Evolutionary conservation across 208 protist genomes (phyloP).

Genomic region (Acanthamoeba royreba): DNA sequence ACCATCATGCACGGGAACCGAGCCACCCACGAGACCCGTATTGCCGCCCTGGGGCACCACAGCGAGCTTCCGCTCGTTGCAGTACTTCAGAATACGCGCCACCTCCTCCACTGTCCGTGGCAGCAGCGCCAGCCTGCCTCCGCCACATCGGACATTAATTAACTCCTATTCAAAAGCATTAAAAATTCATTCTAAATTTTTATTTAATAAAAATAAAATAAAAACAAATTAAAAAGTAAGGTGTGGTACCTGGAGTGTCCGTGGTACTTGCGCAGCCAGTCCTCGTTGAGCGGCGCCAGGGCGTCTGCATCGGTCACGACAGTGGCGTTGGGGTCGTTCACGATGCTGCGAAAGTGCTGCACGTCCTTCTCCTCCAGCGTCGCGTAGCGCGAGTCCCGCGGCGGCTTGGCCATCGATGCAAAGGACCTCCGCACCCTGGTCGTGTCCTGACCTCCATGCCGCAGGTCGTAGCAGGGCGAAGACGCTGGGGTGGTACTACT

Average conservation of each 20-base stretch:
- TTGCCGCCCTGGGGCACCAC: constrained; percentile 96
- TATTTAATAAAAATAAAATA: not conserved
- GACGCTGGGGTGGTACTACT: no score
- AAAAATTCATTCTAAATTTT: not conserved
- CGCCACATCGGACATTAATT: not conserved
- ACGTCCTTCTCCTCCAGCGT: constrained; percentile 15
- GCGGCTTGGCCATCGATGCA: not conserved
- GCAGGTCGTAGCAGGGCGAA: no score
- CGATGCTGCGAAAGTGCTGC: not conserved
- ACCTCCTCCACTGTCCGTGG: not conserved
- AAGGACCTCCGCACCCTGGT: not conserved
- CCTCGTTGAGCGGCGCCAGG: constrained; percentile 34
- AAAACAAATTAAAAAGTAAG: not conserved
- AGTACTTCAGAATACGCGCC: constrained; percentile 31
- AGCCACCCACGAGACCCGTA: constrained; percentile 94
- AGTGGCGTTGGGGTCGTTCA: not conserved
- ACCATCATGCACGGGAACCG: constrained; percentile 49
- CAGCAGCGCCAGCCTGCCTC: not conserved
- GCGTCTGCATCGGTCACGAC: constrained; percentile 9
- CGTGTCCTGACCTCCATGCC: no score
- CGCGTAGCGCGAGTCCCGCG: not conserved
- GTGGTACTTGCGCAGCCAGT: constrained; percentile 4
- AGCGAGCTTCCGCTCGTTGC: constrained; percentile 72
- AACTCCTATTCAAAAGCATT: no score
- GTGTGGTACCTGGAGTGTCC: not conserved